These are phyloP conservation scores for Aegilops speltoides DNA, from an alignment of 176 grass and related monocot genomes.

Conservation along the genomic window DNA sequence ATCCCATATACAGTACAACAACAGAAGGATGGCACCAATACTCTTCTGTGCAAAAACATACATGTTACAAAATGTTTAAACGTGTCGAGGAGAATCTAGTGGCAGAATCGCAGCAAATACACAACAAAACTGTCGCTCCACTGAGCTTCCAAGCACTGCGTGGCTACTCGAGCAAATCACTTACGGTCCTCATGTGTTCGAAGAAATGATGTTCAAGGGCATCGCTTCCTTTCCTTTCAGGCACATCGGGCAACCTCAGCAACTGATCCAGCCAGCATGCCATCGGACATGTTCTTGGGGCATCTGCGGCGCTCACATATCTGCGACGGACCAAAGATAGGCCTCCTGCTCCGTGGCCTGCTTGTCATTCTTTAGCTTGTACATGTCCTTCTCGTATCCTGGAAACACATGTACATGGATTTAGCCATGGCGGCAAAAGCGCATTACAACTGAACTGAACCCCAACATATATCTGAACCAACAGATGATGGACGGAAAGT, in stretches of 20 bases:
- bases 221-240: neutral
- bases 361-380: slow-evolving; percentile 86
- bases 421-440: neutral
- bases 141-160: neutral
- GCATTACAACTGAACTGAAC: neutral
- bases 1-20: neutral
- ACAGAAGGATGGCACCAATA: neutral
- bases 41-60: neutral
- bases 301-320: slow-evolving; percentile 60
- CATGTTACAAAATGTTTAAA: neutral
- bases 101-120: neutral
- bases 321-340: slow-evolving; percentile 89
- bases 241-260: neutral
- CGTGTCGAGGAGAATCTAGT: neutral
- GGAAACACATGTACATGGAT: neutral
- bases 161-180: neutral
- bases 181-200: neutral
- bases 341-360: slow-evolving; percentile 77
- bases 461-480: neutral
- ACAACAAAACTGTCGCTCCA: neutral
- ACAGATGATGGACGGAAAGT: neutral
- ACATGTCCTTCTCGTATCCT: slow-evolving; percentile 89
- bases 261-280: neutral
- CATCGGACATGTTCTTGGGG: neutral
- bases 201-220: neutral